These are phyloP conservation scores for Hansenula anomala DNA, from an alignment of 1,139 yeast species.

Conservation along the genomic window DNA sequence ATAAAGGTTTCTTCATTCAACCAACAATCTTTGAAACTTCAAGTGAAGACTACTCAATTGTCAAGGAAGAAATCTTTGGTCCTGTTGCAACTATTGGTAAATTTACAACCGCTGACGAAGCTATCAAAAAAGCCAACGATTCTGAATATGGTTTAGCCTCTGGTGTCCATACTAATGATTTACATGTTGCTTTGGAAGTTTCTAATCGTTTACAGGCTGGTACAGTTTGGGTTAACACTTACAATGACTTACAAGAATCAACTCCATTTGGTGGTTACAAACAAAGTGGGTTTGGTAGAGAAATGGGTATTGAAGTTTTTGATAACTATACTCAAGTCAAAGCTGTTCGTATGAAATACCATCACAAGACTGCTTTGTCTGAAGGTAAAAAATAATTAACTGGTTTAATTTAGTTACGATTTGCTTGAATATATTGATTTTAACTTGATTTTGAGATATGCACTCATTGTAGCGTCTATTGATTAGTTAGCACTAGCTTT, in stretches of 20 bases:
- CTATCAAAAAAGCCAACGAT: constrained; percentile 59
- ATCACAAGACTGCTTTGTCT: not conserved
- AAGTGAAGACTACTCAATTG: constrained; percentile 56
- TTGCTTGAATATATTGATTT: too few species aligned
- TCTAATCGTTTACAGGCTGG: constrained; percentile 67
- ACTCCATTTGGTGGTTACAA: constrained; percentile 78
- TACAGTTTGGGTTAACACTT: constrained; percentile 72
- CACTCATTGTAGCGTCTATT: not conserved
- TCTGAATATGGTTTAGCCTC: constrained; percentile 78
- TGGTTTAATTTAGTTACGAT: too few species aligned
- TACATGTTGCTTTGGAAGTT: constrained; percentile 54
- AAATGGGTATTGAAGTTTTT: constrained; percentile 49
- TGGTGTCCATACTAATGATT: constrained; percentile 63
- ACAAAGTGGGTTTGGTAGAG: constrained; percentile 56
- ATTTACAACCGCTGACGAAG: constrained; percentile 67
- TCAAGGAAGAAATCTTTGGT: constrained; percentile 76
- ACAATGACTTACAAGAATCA: constrained; percentile 72
- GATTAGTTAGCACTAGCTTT: not conserved
- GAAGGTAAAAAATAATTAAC: not conserved
- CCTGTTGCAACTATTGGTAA: constrained; percentile 72
- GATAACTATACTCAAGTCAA: constrained; percentile 73
- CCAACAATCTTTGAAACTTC: constrained; percentile 75
- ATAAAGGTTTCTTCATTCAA: constrained; percentile 67
- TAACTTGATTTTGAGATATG: too few species aligned
- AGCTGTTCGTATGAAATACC: constrained; percentile 50